These are phyloP conservation scores for Komagataella phaffii DNA, from an alignment of 805 yeast species.

Conservation along the genomic window DNA sequence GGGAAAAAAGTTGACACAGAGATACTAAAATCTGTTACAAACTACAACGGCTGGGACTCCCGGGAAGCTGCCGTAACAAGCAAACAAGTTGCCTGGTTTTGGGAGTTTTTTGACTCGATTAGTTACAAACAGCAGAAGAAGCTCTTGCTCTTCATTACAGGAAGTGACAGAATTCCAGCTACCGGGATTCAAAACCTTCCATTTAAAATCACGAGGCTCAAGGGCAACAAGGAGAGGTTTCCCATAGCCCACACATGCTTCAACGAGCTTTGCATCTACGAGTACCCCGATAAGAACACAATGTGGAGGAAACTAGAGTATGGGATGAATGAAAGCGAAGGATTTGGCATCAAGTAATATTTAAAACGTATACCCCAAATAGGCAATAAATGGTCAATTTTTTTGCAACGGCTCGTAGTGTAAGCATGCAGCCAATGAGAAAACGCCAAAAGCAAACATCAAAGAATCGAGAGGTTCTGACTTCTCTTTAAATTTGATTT, in stretches of 20 bases:
- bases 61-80: constrained; percentile 23
- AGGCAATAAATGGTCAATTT: neutral
- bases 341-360: constrained; percentile 42
- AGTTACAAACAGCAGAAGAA: constrained; percentile 37
- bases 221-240: constrained; percentile 30
- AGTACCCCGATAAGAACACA: constrained; percentile 42
- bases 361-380: neutral
- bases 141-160: constrained; percentile 69
- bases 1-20: constrained; percentile 45
- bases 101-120: constrained; percentile 57
- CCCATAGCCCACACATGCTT: constrained; percentile 94
- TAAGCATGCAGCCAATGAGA: neutral
- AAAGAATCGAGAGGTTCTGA: neutral
- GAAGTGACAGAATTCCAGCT: constrained; percentile 86
- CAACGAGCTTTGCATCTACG: constrained; percentile 72
- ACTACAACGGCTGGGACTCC: constrained; percentile 51
- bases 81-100: constrained; percentile 61
- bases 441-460: neutral
- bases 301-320: constrained; percentile 41
- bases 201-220: constrained; percentile 50
- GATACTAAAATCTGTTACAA: constrained; percentile 57
- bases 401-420: neutral
- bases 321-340: constrained; percentile 73
- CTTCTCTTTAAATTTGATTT: neutral
- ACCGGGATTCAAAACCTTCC: constrained; percentile 72